phyloP scores from a whole-genome alignment of 2,329 filamentous ascomycete species.

The Apiospora malaysiana region DNA sequence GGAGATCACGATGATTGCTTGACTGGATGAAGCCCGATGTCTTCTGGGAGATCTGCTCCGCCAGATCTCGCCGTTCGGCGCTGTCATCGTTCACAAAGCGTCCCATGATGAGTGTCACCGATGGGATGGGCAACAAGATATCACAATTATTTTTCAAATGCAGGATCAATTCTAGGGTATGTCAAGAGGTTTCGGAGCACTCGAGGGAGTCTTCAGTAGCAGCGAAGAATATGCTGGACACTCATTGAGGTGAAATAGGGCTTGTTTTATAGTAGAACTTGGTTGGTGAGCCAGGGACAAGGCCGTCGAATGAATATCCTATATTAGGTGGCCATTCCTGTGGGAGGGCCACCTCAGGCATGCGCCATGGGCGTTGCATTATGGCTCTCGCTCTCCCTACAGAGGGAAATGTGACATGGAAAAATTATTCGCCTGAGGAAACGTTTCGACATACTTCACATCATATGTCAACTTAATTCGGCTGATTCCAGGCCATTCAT shows the following conservation, averaged over 20 bases:
- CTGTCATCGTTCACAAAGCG: not conserved
- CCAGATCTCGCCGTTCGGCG: conserved; percentile 24
- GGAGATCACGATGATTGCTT: conserved; percentile 11
- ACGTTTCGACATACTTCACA: too few relatives aligned
- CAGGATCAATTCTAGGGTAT: not conserved
- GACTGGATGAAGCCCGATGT: conserved; percentile 38
- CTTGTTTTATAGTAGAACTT: not conserved
- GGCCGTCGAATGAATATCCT: not conserved
- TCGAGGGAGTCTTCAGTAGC: not conserved
- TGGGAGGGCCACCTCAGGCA: not conserved
- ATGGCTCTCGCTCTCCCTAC: too few relatives aligned
- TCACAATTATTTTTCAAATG: not conserved
- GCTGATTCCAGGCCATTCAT: too few relatives aligned
- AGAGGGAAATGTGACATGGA: too few relatives aligned
- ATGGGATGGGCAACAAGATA: not conserved
- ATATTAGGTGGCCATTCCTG: not conserved
- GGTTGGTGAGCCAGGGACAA: not conserved
- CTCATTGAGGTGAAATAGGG: not conserved
- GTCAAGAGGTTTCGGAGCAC: not conserved
- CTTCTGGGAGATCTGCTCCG: conserved; percentile 32
- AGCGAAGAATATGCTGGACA: not conserved
- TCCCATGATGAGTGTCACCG: conserved; percentile 23
- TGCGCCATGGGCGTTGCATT: too few relatives aligned
- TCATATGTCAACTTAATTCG: not conserved
- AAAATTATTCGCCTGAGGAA: too few relatives aligned